Conservation (phyloP, 495 filamentous ascomycete genomes). For the Stereocaulon alpinum region DNA sequence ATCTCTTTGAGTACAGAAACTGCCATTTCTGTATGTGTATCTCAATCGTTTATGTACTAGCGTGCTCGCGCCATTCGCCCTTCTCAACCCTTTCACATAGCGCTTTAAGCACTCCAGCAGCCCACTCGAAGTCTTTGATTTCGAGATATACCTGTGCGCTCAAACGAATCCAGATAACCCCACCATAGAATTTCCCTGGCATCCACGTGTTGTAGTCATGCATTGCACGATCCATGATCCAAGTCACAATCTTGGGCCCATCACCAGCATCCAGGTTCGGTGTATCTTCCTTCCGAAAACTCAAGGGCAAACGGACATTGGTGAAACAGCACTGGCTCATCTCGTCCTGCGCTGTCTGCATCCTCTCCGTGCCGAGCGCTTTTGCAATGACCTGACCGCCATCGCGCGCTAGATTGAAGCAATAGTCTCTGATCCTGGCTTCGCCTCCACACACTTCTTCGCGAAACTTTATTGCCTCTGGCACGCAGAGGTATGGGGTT, state of each 20-base stretch:
- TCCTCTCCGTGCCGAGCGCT: conserved; percentile 55
- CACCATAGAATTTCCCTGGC: no score
- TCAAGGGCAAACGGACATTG: background rate
- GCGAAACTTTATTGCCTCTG: conserved; percentile 59
- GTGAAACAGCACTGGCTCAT: conserved; percentile 1
- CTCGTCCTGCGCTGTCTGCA: conserved; percentile 28
- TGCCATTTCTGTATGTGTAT: no score
- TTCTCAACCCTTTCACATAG: no score
- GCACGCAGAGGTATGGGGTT: conserved; percentile 57
- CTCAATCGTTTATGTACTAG: no score
- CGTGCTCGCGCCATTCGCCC: no score
- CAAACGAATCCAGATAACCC: no score
- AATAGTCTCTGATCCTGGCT: conserved; percentile 50
- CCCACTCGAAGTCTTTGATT: no score
- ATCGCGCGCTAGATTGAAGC: conserved; percentile 42
- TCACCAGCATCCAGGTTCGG: background rate
- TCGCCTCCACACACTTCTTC: conserved; percentile 66
- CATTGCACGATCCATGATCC: background rate
- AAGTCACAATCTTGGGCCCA: background rate
- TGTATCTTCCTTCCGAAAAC: background rate
- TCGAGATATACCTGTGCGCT: no score
- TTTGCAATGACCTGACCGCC: conserved; percentile 48
- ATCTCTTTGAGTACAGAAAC: no score
- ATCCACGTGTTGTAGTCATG: no score
- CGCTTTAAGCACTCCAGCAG: no score